These are phyloP conservation scores for Limnomonas spitsbergensis DNA, from an alignment of 139 green algal species.

Conservation along the genomic window DNA sequence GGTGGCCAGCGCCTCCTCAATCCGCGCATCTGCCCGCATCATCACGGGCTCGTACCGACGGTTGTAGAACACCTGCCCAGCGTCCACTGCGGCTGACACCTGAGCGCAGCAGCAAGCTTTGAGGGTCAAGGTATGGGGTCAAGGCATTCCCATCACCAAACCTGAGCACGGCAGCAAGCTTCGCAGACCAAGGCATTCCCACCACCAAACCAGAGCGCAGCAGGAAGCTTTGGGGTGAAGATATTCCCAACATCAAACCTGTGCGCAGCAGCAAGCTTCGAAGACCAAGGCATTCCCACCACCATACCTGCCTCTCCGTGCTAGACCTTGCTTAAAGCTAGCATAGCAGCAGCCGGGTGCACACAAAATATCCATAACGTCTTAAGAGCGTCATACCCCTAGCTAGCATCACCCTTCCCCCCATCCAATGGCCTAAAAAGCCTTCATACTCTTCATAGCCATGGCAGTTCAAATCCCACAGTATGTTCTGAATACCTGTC, in stretches of 20 bases:
- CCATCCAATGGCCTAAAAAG: too few species aligned
- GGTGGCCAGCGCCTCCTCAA: slow-evolving; percentile 23
- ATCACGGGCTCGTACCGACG: slow-evolving; percentile 50
- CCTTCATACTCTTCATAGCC: neutral
- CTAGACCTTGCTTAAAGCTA: too few species aligned
- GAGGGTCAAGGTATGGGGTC: too few species aligned
- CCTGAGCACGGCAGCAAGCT: neutral
- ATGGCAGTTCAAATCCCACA: too few species aligned
- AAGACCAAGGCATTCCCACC: too few species aligned
- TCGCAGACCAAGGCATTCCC: neutral
- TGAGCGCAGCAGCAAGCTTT: slow-evolving; percentile 20
- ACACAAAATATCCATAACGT: too few species aligned
- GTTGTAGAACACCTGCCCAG: slow-evolving; percentile 41
- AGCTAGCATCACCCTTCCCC: too few species aligned
- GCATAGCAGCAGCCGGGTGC: too few species aligned
- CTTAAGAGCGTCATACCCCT: too few species aligned
- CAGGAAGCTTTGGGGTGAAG: neutral
- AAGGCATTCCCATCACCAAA: too few species aligned
- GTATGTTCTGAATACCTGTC: too few species aligned
- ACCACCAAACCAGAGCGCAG: neutral
- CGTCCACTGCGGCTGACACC: slow-evolving; percentile 30
- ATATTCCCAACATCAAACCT: neutral
- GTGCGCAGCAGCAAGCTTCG: neutral
- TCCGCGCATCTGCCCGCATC: slow-evolving; percentile 22
- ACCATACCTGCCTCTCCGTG: too few species aligned